Percentiles rank a stretch among this genome's conserved stretches.
Evolutionary conservation across 495 filamentous ascomycete genomes (phyloP).

Genomic region (Hypoxylon intermedium): DNA sequence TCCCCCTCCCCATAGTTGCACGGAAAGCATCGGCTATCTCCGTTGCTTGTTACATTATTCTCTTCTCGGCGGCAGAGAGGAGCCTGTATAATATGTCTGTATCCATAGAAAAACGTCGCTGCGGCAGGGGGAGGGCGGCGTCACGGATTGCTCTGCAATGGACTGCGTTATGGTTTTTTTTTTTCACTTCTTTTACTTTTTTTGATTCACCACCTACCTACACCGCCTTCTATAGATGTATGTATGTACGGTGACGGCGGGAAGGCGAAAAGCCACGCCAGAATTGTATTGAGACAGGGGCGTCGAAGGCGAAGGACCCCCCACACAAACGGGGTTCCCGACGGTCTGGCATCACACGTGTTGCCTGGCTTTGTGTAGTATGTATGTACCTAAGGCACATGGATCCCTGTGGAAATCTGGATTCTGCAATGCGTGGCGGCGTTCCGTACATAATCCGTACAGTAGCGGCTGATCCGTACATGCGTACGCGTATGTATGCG

Average conservation of each 20-base stretch:
- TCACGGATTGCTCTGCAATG: neutral
- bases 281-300: neutral
- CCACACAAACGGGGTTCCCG: conserved; percentile 19
- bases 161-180: neutral
- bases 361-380: neutral
- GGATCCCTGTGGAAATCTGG: too few relatives aligned
- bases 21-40: conserved; percentile 11
- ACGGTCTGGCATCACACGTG: conserved; percentile 18
- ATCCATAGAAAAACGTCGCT: neutral
- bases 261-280: too few relatives aligned
- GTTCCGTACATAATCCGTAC: too few relatives aligned
- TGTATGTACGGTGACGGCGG: neutral
- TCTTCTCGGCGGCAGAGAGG: neutral
- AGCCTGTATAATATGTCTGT: conserved; percentile 25
- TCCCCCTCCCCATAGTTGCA: conserved; percentile 6
- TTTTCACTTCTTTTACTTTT: neutral
- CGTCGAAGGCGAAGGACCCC: conserved; percentile 3
- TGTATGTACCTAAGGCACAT: conserved; percentile 4
- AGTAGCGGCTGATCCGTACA: too few relatives aligned
- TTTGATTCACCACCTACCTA: neutral
- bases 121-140: neutral
- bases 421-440: too few relatives aligned
- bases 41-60: conserved; percentile 12
- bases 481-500: too few relatives aligned
- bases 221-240: neutral